Percentiles rank a stretch among this genome's conserved stretches.
Evolutionary conservation across 345 rosid species (phyloP).

Genomic region (Brassica cretica): DNA sequence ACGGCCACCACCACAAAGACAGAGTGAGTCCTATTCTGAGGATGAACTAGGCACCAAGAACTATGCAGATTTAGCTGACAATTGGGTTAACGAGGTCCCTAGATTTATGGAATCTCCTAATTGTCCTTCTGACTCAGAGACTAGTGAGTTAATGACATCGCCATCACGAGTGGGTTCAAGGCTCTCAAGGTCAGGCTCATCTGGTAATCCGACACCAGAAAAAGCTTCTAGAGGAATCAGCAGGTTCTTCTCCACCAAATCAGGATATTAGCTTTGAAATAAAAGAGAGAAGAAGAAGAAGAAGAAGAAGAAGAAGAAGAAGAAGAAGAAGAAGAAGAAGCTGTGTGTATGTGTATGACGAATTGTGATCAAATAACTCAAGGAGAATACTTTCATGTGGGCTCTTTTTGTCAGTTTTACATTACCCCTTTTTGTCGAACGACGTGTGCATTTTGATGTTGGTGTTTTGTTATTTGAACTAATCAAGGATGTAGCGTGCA

Average conservation of each 20-base stretch:
- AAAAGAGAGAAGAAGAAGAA: neutral
- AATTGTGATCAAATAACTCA: slow-evolving; percentile 17
- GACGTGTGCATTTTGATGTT: slow-evolving; percentile 16
- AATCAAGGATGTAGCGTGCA: neutral
- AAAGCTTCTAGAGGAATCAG: slow-evolving; percentile 66
- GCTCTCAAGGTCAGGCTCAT: slow-evolving; percentile 58
- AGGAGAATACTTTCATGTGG: slow-evolving; percentile 13
- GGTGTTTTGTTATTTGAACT: neutral
- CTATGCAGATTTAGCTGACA: slow-evolving; percentile 28
- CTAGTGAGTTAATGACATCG: slow-evolving; percentile 47
- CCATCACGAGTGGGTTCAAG: slow-evolving; percentile 50
- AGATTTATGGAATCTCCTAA: slow-evolving; percentile 54
- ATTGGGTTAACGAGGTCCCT: slow-evolving; percentile 33
- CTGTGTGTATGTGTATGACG: slow-evolving; percentile 35
- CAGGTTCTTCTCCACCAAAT: slow-evolving; percentile 86
- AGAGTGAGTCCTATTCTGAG: slow-evolving; percentile 27
- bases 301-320: neutral
- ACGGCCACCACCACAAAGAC: slow-evolving; percentile 44
- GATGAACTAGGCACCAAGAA: slow-evolving; percentile 50
- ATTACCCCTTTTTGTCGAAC: neutral
- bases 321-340: neutral
- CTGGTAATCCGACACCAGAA: slow-evolving; percentile 56
- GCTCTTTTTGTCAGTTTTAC: slow-evolving; percentile 14
- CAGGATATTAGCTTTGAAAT: slow-evolving; percentile 27
- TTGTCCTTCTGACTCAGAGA: slow-evolving; percentile 49